Conservation (phyloP, 2,329 filamentous ascomycete genomes). For the Penicillium sp. region DNA sequence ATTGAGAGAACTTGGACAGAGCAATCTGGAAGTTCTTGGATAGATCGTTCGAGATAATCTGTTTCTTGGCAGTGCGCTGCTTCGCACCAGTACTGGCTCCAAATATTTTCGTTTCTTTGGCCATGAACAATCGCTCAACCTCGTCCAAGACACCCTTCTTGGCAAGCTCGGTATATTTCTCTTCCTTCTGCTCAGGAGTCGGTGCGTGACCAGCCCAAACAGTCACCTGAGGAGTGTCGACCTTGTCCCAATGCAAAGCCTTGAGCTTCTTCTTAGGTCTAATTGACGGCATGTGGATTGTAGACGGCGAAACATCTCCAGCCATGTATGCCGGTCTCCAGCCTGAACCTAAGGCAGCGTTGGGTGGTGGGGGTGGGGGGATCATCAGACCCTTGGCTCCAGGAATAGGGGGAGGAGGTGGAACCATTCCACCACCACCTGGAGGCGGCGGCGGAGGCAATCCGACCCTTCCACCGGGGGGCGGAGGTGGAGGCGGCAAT, state of each 20-base stretch:
- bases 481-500: slow-evolving; percentile 46
- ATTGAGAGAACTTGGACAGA: slow-evolving; percentile 86
- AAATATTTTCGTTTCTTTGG: slow-evolving; percentile 90
- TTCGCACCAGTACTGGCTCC: slow-evolving; percentile 60
- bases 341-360: slow-evolving; percentile 54
- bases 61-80: slow-evolving; percentile 94
- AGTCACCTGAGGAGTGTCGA: slow-evolving; percentile 85
- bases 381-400: slow-evolving; percentile 47
- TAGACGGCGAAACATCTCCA: slow-evolving; percentile 56
- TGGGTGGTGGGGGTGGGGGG: slow-evolving; percentile 65
- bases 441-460: slow-evolving; percentile 38
- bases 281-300: slow-evolving; percentile 72
- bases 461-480: slow-evolving; percentile 33
- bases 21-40: slow-evolving; percentile 91
- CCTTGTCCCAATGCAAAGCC: slow-evolving; percentile 98
- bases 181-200: slow-evolving; percentile 84
- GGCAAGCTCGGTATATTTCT: slow-evolving; percentile 91
- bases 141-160: slow-evolving; percentile 95
- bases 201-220: slow-evolving; percentile 88
- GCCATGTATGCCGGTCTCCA: slow-evolving; percentile 71
- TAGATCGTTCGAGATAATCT: slow-evolving; percentile 87
- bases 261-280: slow-evolving; percentile 99
- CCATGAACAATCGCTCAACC: slow-evolving; percentile 95
- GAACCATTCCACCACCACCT: slow-evolving; percentile 39
- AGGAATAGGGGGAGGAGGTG: slow-evolving; percentile 49